Conservation (phyloP, 805 yeast genomes). For the Barnettozyma pratensis region DNA sequence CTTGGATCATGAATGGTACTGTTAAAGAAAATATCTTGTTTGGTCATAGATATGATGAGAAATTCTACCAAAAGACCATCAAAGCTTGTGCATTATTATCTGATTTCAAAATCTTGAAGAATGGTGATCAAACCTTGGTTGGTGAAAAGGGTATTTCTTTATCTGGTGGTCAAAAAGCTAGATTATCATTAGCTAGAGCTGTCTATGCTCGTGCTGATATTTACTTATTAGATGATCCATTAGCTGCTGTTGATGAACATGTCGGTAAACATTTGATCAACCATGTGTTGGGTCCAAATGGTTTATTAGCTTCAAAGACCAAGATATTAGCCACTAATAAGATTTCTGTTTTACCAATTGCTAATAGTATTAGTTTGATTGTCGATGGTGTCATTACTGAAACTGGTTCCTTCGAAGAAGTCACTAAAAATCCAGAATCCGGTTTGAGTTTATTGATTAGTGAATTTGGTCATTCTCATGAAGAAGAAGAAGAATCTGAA, state of each 20-base stretch:
- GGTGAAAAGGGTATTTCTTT: conserved; percentile 97
- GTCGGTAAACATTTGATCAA: conserved; percentile 84
- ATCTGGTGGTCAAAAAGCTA: conserved; percentile 97
- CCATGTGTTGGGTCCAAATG: conserved; percentile 77
- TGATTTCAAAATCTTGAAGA: conserved; percentile 75
- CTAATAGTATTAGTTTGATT: conserved; percentile 65
- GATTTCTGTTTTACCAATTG: conserved; percentile 72
- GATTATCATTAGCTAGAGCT: conserved; percentile 91
- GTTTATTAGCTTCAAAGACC: conserved; percentile 69
- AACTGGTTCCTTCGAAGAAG: conserved; percentile 55
- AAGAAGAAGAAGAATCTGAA: conserved; percentile 12
- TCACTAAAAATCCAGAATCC: conserved; percentile 40
- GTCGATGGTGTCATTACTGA: conserved; percentile 64
- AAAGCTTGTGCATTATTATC: conserved; percentile 82
- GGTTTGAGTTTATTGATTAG: conserved; percentile 48
- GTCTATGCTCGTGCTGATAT: conserved; percentile 93
- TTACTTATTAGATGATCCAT: conserved; percentile 83
- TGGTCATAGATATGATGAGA: conserved; percentile 80
- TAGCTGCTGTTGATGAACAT: conserved; percentile 97
- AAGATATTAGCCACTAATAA: conserved; percentile 83
- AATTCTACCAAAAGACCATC: conserved; percentile 73
- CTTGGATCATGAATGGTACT: conserved; percentile 96
- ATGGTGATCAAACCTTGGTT: conserved; percentile 87
- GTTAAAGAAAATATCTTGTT: conserved; percentile 88
- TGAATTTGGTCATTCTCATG: conserved; percentile 47